Conservation (phyloP, 2,329 filamentous ascomycete species). For the Kalmusia sp. region DNA sequence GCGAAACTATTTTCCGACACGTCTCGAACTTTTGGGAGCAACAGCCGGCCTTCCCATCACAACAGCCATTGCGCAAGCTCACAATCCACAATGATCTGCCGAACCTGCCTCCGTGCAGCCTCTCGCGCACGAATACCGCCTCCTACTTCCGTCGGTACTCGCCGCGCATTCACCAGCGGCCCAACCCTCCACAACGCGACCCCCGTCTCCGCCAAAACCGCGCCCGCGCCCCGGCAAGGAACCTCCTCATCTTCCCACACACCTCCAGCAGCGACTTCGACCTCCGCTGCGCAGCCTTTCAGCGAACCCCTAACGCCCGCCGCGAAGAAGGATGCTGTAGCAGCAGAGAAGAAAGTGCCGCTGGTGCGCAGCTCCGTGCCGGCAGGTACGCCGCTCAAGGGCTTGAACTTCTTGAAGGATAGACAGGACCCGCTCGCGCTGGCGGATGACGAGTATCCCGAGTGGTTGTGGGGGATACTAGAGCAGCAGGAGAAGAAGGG, state of each 20-base stretch:
- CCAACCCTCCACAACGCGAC: slow-evolving; percentile 28
- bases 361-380: slow-evolving; percentile 59
- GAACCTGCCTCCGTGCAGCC: slow-evolving; percentile 45
- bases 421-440: slow-evolving; percentile 75
- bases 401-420: slow-evolving; percentile 80
- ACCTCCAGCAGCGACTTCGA: slow-evolving; percentile 52
- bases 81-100: slow-evolving; percentile 47
- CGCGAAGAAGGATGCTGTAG: slow-evolving; percentile 31
- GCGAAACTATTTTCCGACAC: slow-evolving; percentile 9
- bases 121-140: slow-evolving; percentile 26
- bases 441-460: slow-evolving; percentile 78
- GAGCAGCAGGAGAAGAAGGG: slow-evolving; percentile 63
- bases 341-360: slow-evolving; percentile 38
- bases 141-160: slow-evolving; percentile 14
- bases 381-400: slow-evolving; percentile 73
- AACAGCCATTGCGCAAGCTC: slow-evolving; percentile 1
- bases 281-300: slow-evolving; percentile 55
- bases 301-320: slow-evolving; percentile 47
- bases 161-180: slow-evolving; percentile 38
- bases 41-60: background rate
- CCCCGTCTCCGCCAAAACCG: slow-evolving; percentile 32
- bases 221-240: slow-evolving; percentile 36
- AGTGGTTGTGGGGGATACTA: slow-evolving; percentile 80
- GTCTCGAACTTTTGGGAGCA: slow-evolving; percentile 11
- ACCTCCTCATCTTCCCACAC: slow-evolving; percentile 32